Evolutionary conservation across 805 yeast genomes (phyloP), one percentile per base, ranked within the genome.

Genomic region (Wickerhamiella australiensis): DNA sequence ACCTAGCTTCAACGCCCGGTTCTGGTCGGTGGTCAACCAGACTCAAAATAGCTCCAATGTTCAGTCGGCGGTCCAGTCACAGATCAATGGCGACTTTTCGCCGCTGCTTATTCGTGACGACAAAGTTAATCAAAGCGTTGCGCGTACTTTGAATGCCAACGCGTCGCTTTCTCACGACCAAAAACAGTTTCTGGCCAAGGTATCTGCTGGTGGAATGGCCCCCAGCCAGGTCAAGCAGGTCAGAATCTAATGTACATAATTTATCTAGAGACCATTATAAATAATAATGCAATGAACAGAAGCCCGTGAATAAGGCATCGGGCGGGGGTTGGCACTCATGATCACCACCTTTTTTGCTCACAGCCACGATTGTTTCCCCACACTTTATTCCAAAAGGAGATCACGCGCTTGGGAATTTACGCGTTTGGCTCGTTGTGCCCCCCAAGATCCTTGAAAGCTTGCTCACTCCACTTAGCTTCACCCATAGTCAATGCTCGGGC

Each of bases 1-100:
- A 5, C 45, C 55, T 27, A 46, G 57, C 6, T 56, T 29, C 41
- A 54, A 58, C 42, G 38, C 57, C 21, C 60, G 61, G 11, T 51
- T 56, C 25, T 55, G 55, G 49, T 51, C 58, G 20, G 48, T 55
- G 42, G 47, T 57, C 26, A 50, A 54, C 46, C 20, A 20, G 5
- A 5, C 18, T 11, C 18, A 37, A n/a, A 43, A 26, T 3, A 8
- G 17, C 23, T 15, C 41, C 21, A 17, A 42, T 25, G 33, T 46
- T 15, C n/a, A 15, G 3, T n/a, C 23, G 33, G 37, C 23, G 8
- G 43, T 38, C 22, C 12, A 21, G 20, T 15, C 40, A 36, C 29
- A 26, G 37, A 50, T 57, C 27, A 18, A 43, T 21, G 58, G 57
- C 22, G 41, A 47, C 36, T 54, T 31, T 50, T 44, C 29, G 13